These are phyloP conservation scores for Tricholoma saponaceum DNA, from an alignment of 768 basidiomycete genomes.

Conservation along the genomic window DNA sequence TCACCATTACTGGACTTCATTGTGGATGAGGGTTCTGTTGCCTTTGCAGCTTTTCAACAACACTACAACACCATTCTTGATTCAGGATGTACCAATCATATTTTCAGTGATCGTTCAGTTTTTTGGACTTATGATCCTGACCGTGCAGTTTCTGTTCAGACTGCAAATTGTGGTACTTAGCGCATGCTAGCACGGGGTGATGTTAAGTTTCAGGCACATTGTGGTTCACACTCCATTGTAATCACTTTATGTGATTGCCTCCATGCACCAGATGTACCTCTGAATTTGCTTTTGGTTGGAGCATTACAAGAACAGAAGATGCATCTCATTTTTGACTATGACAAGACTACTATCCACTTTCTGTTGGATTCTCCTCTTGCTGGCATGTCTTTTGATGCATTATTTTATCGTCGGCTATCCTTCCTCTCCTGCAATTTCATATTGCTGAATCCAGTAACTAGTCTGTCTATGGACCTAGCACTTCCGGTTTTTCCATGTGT, in stretches of 20 bases:
- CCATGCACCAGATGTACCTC: not conserved
- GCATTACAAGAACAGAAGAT: not conserved
- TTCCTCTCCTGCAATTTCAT: slow-evolving; percentile 5
- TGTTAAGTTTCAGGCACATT: slow-evolving; percentile 4
- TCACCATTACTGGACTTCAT: too few species aligned
- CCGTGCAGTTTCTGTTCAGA: slow-evolving; percentile 6
- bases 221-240: not conserved
- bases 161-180: slow-evolving; percentile 17
- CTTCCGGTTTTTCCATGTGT: slow-evolving; percentile 15
- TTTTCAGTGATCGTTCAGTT: slow-evolving; percentile 8
- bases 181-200: slow-evolving; percentile 6
- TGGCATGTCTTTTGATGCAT: not conserved
- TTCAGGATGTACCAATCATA: slow-evolving; percentile 19
- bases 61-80: slow-evolving; percentile 13
- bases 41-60: not conserved
- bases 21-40: not conserved
- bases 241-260: not conserved
- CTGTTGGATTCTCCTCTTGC: too few species aligned
- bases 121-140: slow-evolving; percentile 14
- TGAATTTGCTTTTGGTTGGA: slow-evolving; percentile 2
- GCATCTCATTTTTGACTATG: not conserved
- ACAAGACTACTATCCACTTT: not conserved
- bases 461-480: slow-evolving; percentile 15
- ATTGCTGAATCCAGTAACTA: not conserved
- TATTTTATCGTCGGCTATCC: not conserved